These are phyloP conservation scores for Cucurbita maxima DNA, from an alignment of 306 rosid genomes.

Conservation along the genomic window DNA sequence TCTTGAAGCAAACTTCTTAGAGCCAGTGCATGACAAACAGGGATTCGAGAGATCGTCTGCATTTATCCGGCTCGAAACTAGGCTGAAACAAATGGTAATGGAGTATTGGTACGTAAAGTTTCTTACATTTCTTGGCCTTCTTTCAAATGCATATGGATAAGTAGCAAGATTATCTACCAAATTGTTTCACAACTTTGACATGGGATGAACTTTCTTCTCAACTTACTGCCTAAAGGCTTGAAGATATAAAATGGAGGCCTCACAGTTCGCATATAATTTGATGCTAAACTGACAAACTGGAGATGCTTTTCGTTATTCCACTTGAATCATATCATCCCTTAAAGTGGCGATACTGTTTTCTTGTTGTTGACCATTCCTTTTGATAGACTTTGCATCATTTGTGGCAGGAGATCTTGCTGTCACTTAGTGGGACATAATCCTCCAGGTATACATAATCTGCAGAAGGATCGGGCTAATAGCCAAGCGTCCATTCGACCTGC, in stretches of 20 bases:
- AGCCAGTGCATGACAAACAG: constrained; percentile 97
- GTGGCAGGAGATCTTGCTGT: constrained; percentile 66
- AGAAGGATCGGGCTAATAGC: constrained; percentile 14
- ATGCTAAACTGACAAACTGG: background rate
- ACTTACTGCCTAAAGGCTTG: background rate
- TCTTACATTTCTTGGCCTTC: background rate
- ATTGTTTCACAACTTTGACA: background rate
- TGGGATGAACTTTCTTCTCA: background rate
- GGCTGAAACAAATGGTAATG: constrained; percentile 55
- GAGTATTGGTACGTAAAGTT: constrained; percentile 69
- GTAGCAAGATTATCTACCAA: background rate
- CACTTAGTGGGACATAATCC: constrained; percentile 58
- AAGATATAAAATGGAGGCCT: background rate
- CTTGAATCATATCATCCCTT: background rate
- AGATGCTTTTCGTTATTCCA: background rate
- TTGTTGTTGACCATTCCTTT: background rate
- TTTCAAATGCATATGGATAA: background rate
- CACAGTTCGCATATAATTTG: background rate
- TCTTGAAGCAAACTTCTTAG: constrained; percentile 87
- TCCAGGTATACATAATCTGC: constrained; percentile 12
- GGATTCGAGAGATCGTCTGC: constrained; percentile 81
- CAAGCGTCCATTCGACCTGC: constrained; percentile 17
- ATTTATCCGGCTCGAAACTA: constrained; percentile 58
- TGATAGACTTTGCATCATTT: constrained; percentile 19
- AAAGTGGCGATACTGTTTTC: background rate